These are phyloP conservation scores for Coemansia sp. DNA, from an alignment of 371 early-diverging fungal species.

Conservation along the genomic window DNA sequence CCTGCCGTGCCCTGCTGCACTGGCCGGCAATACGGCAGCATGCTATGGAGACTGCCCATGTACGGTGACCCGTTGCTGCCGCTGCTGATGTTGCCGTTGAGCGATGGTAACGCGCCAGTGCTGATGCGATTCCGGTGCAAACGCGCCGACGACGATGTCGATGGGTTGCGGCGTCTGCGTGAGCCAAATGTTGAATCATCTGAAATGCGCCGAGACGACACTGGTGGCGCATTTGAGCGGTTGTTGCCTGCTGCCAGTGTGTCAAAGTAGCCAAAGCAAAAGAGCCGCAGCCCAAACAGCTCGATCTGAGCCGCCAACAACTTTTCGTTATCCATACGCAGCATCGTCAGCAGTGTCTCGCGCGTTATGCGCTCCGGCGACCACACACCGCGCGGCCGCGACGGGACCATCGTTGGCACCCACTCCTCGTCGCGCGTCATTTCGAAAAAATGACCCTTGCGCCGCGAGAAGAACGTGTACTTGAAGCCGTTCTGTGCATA, in stretches of 20 bases:
- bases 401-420: slow-evolving; percentile 31
- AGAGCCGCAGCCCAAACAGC: slow-evolving; percentile 42
- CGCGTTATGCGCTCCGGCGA: not conserved
- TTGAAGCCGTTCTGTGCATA: slow-evolving; percentile 37
- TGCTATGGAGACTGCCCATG: not conserved
- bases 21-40: slow-evolving; percentile 19
- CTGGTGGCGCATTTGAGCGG: not conserved
- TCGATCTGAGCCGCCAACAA: slow-evolving; percentile 39
- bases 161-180: slow-evolving; percentile 15
- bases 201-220: slow-evolving; percentile 23
- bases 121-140: slow-evolving; percentile 19
- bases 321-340: slow-evolving; percentile 30
- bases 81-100: not conserved
- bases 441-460: slow-evolving; percentile 43
- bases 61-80: slow-evolving; percentile 21
- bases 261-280: slow-evolving; percentile 42
- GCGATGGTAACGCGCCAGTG: slow-evolving; percentile 19
- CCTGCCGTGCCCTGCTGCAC: not conserved
- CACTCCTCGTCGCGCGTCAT: slow-evolving; percentile 41
- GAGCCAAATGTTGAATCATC: slow-evolving; percentile 20
- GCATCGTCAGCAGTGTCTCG: slow-evolving; percentile 9
- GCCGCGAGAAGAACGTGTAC: slow-evolving; percentile 40
- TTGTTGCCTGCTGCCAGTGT: not conserved
- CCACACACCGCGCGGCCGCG: slow-evolving; percentile 32
- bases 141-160: slow-evolving; percentile 5